A percentile compares a stretch with the other conserved stretches of the same genome.
Evolutionary conservation across 2,329 filamentous ascomycete genomes (phyloP).

Genomic region (Fusarium buxicola): DNA sequence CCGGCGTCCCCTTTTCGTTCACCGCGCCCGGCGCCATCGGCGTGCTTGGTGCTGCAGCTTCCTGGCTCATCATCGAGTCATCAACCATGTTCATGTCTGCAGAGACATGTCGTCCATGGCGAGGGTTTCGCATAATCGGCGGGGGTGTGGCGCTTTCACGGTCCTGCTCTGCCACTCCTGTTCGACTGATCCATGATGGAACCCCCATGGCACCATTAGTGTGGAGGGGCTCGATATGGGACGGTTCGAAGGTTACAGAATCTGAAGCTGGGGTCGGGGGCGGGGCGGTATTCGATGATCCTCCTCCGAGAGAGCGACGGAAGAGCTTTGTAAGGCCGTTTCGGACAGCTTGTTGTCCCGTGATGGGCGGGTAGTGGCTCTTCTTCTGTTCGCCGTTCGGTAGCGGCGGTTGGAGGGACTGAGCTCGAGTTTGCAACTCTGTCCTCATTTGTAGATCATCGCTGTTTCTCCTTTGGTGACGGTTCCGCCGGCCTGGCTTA

Average conservation of each 20-base stretch:
- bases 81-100: conserved; percentile 31
- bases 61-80: conserved; percentile 22
- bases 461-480: conserved; percentile 45
- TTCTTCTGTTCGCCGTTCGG: conserved; percentile 49
- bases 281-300: conserved; percentile 32
- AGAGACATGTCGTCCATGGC: conserved; percentile 47
- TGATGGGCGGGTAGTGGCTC: conserved; percentile 63
- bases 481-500: conserved; percentile 36
- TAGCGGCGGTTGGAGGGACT: conserved; percentile 36
- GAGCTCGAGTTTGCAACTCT: conserved; percentile 42
- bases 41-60: conserved; percentile 31
- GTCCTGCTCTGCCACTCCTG: conserved; percentile 55
- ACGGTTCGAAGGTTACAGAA: conserved; percentile 18
- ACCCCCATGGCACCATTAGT: conserved; percentile 50
- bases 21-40: conserved; percentile 24
- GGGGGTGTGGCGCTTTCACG: conserved; percentile 65
- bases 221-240: conserved; percentile 31
- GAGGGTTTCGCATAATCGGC: conserved; percentile 63
- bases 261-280: conserved; percentile 23
- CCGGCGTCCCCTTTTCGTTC: conserved; percentile 25
- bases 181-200: conserved; percentile 55
- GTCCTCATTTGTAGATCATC: conserved; percentile 47
- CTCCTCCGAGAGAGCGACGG: conserved; percentile 60
- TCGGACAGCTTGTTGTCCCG: conserved; percentile 57
- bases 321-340: conserved; percentile 64